A percentile compares a stretch with the other conserved stretches of the same genome.
Conservation (phyloP, 129 eudicot species). For the Lactuca saligna region DNA sequence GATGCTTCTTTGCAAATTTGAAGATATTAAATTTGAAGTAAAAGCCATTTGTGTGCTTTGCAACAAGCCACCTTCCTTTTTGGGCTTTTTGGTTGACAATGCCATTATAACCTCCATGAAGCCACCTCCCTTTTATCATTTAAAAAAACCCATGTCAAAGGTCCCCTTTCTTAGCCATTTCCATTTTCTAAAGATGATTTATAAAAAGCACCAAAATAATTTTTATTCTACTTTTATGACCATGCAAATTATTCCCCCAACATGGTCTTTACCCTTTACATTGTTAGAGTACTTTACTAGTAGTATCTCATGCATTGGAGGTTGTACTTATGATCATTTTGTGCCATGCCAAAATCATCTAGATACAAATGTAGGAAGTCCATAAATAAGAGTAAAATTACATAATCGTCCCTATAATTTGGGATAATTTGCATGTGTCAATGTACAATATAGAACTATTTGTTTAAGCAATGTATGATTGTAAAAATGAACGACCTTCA, state of each 20-base stretch:
- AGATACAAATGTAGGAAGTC: no score
- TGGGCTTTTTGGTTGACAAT: conserved; percentile 26
- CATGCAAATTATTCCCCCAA: conserved; percentile 28
- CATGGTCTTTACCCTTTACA: conserved; percentile 14
- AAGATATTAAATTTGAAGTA: conserved; percentile 21
- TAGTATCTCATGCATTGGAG: background rate
- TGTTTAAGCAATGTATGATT: background rate
- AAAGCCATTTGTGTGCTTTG: conserved; percentile 20
- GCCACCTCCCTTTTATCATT: conserved; percentile 26
- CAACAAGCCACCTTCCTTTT: conserved; percentile 14
- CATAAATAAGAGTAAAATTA: no score
- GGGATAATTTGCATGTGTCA: background rate
- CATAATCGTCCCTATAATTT: no score
- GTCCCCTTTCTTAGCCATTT: conserved; percentile 13
- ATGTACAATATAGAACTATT: background rate
- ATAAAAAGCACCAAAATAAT: conserved; percentile 17
- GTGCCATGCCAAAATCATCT: no score
- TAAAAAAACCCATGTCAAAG: conserved; percentile 20
- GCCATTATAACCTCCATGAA: conserved; percentile 30
- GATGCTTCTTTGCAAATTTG: conserved; percentile 20
- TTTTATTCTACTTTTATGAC: conserved; percentile 28
- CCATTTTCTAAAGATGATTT: conserved; percentile 8
- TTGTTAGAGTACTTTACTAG: conserved; percentile 20
- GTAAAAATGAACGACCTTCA: background rate
- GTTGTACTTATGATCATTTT: background rate